These are phyloP conservation scores for Cercospora sojina DNA, from an alignment of 2,329 filamentous ascomycete genomes.

Conservation along the genomic window DNA sequence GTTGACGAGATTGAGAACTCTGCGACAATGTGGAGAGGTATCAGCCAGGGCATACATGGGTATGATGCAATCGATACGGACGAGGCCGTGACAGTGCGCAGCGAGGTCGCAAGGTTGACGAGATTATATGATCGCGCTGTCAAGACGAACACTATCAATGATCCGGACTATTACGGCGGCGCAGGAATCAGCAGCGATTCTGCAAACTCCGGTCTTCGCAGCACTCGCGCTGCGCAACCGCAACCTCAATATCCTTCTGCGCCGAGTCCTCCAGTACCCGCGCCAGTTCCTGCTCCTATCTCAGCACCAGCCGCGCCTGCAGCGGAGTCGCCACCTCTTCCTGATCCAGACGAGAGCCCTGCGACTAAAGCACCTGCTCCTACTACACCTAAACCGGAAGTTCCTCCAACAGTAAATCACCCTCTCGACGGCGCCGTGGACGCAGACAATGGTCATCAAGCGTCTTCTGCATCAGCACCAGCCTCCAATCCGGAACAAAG, in stretches of 20 bases:
- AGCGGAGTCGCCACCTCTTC: background rate
- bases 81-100: constrained; percentile 45
- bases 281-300: constrained; percentile 10
- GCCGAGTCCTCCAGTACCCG: constrained; percentile 8
- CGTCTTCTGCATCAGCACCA: background rate
- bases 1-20: constrained; percentile 46
- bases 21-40: constrained; percentile 47
- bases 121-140: constrained; percentile 43
- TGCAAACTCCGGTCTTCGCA: constrained; percentile 29
- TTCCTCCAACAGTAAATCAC: background rate
- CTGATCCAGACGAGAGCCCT: constrained; percentile 35
- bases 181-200: constrained; percentile 30
- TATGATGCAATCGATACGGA: constrained; percentile 50
- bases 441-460: background rate
- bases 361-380: constrained; percentile 24
- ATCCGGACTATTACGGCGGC: constrained; percentile 43
- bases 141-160: constrained; percentile 41
- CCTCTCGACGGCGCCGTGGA: background rate
- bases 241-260: constrained; percentile 15
- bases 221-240: constrained; percentile 21
- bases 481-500: background rate
- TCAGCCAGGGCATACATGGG: constrained; percentile 44
- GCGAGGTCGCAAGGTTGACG: constrained; percentile 39
- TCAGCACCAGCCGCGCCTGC: constrained; percentile 8
- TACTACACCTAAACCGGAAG: constrained; percentile 14